phyloP scores from a whole-genome alignment of 129 eudicot genomes.

The Dittrichia graveolens region DNA sequence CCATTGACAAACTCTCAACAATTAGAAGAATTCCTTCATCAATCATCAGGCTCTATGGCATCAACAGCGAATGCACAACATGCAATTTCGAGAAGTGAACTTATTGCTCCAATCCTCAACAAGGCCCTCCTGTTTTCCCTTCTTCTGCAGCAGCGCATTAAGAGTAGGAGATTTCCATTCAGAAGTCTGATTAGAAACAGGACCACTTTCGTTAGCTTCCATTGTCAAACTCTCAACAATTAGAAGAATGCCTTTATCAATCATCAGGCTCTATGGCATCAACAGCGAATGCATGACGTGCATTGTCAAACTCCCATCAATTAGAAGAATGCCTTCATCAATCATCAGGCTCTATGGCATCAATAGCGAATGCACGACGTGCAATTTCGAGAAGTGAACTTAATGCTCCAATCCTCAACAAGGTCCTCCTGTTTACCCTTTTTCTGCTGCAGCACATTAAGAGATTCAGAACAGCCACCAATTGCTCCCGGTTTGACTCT shows the following conservation, averaged over 20 bases:
- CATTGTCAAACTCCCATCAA: no score
- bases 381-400: constrained; percentile 92
- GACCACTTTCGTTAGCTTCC: constrained; percentile 96
- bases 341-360: constrained; percentile 99
- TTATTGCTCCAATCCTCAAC: constrained; percentile 77
- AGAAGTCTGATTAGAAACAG: no score
- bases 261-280: constrained; percentile 99
- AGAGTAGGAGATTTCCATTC: no score
- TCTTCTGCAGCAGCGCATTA: constrained; percentile 95
- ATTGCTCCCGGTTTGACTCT: constrained; percentile 91
- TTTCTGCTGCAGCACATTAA: constrained; percentile 94
- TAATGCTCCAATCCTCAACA: constrained; percentile 78
- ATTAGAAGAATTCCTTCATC: constrained; percentile 94
- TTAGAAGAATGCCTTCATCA: no score
- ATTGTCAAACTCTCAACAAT: constrained; percentile 89
- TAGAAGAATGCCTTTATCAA: constrained; percentile 91
- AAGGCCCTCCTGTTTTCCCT: constrained; percentile 91
- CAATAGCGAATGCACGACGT: constrained; percentile 92
- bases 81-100: constrained; percentile 89
- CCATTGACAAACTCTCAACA: constrained; percentile 88
- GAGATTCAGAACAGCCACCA: constrained; percentile 84
- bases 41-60: constrained; percentile 99
- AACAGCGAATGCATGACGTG: constrained; percentile 91
- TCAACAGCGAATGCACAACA: constrained; percentile 95
- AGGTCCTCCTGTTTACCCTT: constrained; percentile 88